A percentile compares a stretch with the other conserved stretches of the same genome.
Evolutionary conservation across 2,329 filamentous ascomycete species (phyloP).

Genomic region (Calonectria pseudoreteaudii): DNA sequence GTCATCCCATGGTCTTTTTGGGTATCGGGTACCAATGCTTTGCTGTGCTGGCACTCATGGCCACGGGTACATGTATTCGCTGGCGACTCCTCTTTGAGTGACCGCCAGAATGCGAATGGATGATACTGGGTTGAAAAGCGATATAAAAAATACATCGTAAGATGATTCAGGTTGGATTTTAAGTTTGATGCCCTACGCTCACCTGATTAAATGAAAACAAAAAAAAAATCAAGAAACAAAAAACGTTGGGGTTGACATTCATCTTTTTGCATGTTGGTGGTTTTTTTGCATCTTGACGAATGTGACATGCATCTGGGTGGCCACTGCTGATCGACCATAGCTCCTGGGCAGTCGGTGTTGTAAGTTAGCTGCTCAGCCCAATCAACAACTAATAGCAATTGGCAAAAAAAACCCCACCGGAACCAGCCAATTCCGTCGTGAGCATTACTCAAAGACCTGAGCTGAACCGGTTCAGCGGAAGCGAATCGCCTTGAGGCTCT

Average conservation of each 20-base stretch:
- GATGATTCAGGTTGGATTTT: neutral
- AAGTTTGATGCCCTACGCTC: neutral
- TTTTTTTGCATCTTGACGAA: neutral
- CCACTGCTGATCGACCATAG: neutral
- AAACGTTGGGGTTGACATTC: too few relatives aligned
- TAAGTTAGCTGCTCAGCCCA: neutral
- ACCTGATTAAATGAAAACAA: neutral
- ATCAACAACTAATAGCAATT: neutral
- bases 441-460: neutral
- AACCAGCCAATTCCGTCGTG: constrained; percentile 7
- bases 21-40: constrained; percentile 28
- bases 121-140: neutral
- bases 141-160: neutral
- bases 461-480: neutral
- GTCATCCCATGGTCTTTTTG: neutral
- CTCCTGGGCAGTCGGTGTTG: neutral
- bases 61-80: neutral
- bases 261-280: neutral
- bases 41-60: constrained; percentile 17
- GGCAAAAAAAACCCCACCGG: constrained; percentile 2
- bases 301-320: neutral
- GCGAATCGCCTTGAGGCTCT: neutral
- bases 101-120: neutral
- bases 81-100: constrained; percentile 5
- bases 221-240: too few relatives aligned